phyloP scores from a whole-genome alignment of 2,329 filamentous ascomycete genomes.

The Ceratocystis cacaofunesta region DNA sequence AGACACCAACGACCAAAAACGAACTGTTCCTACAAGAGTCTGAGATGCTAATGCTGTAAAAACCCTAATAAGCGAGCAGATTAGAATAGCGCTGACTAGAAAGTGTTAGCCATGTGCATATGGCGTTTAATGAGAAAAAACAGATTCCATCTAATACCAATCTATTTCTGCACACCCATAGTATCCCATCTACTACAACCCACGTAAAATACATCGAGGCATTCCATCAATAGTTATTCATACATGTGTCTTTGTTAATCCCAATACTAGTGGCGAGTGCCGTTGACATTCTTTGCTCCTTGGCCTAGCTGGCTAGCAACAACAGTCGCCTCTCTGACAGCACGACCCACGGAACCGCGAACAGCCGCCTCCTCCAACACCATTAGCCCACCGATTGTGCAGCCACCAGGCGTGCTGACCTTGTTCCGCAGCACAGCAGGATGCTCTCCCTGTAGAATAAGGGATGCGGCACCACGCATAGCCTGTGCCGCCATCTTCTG shows the following conservation, averaged over 20 bases:
- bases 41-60: neutral
- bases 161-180: neutral
- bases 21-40: neutral
- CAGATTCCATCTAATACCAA: neutral
- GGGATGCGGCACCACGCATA: conserved; percentile 55
- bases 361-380: conserved; percentile 60
- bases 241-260: conserved; percentile 15
- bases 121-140: neutral
- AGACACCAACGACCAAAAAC: neutral
- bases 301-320: conserved; percentile 50
- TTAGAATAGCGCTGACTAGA: neutral
- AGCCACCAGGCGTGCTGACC: conserved; percentile 63
- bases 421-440: conserved; percentile 61
- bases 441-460: conserved; percentile 59
- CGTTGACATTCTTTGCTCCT: conserved; percentile 27
- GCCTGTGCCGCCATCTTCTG: conserved; percentile 66
- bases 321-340: conserved; percentile 55
- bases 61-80: neutral
- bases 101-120: neutral
- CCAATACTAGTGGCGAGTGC: conserved; percentile 20
- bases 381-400: conserved; percentile 59
- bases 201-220: conserved; percentile 14
- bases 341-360: conserved; percentile 50
- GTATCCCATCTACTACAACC: neutral
- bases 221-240: neutral